These are phyloP conservation scores for Podaxis sp. DNA, from an alignment of 768 basidiomycete species.

Conservation along the genomic window DNA sequence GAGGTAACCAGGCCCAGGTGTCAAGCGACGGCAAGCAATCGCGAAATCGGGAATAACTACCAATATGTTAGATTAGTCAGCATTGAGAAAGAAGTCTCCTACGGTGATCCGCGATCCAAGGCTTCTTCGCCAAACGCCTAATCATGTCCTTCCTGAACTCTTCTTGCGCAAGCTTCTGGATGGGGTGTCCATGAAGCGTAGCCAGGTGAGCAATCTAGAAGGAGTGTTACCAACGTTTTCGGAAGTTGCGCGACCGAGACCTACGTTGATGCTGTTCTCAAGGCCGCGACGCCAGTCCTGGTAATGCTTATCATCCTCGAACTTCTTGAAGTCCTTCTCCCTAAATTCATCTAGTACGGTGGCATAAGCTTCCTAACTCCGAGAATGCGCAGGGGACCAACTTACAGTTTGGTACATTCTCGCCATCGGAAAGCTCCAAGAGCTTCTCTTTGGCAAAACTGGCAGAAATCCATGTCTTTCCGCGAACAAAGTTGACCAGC, in stretches of 20 bases:
- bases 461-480: slow-evolving; percentile 56
- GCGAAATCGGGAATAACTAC: slow-evolving; percentile 61
- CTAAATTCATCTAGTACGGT: slow-evolving; percentile 43
- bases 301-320: slow-evolving; percentile 49
- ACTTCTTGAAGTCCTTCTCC: slow-evolving; percentile 48
- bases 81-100: slow-evolving; percentile 13
- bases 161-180: slow-evolving; percentile 34
- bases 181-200: slow-evolving; percentile 38
- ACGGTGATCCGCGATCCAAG: slow-evolving; percentile 61
- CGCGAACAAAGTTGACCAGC: slow-evolving; percentile 55
- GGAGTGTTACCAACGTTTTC: background rate
- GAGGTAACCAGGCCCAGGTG: slow-evolving; percentile 67
- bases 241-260: slow-evolving; percentile 15
- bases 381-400: background rate
- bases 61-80: background rate
- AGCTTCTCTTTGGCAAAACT: slow-evolving; percentile 43
- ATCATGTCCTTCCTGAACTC: slow-evolving; percentile 47
- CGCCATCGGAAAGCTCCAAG: slow-evolving; percentile 36
- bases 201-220: slow-evolving; percentile 38
- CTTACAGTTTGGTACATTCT: slow-evolving; percentile 44
- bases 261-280: slow-evolving; percentile 51
- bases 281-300: slow-evolving; percentile 46
- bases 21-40: slow-evolving; percentile 61
- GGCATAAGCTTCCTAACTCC: background rate
- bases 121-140: slow-evolving; percentile 51